Evolutionary conservation across 2,329 filamentous ascomycete species (phyloP).

Genomic region (Ophiocordyceps polyrhachis-furcata): DNA sequence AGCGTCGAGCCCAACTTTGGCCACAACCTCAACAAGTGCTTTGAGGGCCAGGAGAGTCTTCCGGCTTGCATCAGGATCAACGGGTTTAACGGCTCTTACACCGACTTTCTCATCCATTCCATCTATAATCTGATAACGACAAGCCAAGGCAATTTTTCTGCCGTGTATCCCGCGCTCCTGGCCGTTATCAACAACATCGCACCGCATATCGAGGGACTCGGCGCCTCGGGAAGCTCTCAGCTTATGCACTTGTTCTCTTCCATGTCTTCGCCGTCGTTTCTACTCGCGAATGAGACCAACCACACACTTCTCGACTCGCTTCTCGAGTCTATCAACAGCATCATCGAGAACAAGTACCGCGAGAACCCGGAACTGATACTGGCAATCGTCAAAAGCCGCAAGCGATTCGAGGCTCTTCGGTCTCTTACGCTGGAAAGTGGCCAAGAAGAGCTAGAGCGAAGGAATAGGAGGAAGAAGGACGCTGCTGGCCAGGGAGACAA

Average conservation of each 20-base stretch:
- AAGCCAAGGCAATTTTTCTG: constrained; percentile 75
- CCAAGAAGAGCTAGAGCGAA: constrained; percentile 74
- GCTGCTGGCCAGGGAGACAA: constrained; percentile 28
- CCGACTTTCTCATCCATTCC: constrained; percentile 87
- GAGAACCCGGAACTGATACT: constrained; percentile 70
- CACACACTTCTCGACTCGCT: constrained; percentile 64
- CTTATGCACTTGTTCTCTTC: constrained; percentile 75
- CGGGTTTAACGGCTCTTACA: constrained; percentile 77
- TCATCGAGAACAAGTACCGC: constrained; percentile 73
- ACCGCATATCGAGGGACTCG: constrained; percentile 63
- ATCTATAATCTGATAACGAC: constrained; percentile 83
- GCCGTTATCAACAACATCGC: constrained; percentile 89
- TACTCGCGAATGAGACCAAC: constrained; percentile 84
- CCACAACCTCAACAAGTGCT: constrained; percentile 71
- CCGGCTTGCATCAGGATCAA: constrained; percentile 64
- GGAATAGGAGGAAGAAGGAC: constrained; percentile 53
- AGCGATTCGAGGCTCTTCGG: constrained; percentile 67
- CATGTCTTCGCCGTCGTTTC: constrained; percentile 84
- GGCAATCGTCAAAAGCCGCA: constrained; percentile 59
- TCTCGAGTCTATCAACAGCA: constrained; percentile 74
- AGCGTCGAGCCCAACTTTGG: constrained; percentile 88
- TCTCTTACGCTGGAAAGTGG: constrained; percentile 84
- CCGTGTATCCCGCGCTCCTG: constrained; percentile 79
- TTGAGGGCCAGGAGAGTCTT: constrained; percentile 75
- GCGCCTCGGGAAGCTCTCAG: constrained; percentile 56